Evolutionary conservation across 306 rosid species (phyloP), one percentile per base, ranked within the genome.

Genomic region (Canavalia ensiformis): DNA sequence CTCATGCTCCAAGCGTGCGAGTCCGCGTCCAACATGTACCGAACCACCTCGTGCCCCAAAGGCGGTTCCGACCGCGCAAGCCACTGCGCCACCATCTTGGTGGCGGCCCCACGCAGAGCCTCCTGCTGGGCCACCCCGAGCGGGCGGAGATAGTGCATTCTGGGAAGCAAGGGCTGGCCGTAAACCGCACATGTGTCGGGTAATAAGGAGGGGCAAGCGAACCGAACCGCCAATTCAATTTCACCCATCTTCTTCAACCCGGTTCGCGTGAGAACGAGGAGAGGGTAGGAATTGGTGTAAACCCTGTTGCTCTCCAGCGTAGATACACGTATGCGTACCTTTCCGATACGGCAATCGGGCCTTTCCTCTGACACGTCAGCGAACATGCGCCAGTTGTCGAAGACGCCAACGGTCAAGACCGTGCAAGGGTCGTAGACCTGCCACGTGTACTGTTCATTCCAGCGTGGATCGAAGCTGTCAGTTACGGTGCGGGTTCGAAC

Each of bases 401-500:
- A 95, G 0, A 95, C 96, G 0, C 96, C 97, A 0, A 93, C 75
- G 1, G 99, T 90, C 4, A 95, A 86, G 0, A 90, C 97, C 0
- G 97, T 95, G 28, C 96, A 95, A 0, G 96, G 97, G 35, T 95
- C 99, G 49, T 88, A 91, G 0, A 95, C 96, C 25, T 95, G 95
- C 97, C 99, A 95, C 8, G 94, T 89, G 87, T 95, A 93, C 85
- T 95, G 99, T 81, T 93, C 97, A 73, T 95, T 95, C 99, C 98
- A 93, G 0, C 96, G 88, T 57, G 99, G 99, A 51, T 91, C 90
- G 35, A 95, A 93, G 7, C 91, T 87, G 55, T 93, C 97, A 0
- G 90, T 81, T 34, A 91, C 91, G 7, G 99, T 93, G 0, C 93
- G 89, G 7, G 99, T 95, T 2, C 97, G 85, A 67, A 93, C 93